Evolutionary conservation across 2,329 filamentous ascomycete species (phyloP).

Genomic region (Lachnellula cervina): DNA sequence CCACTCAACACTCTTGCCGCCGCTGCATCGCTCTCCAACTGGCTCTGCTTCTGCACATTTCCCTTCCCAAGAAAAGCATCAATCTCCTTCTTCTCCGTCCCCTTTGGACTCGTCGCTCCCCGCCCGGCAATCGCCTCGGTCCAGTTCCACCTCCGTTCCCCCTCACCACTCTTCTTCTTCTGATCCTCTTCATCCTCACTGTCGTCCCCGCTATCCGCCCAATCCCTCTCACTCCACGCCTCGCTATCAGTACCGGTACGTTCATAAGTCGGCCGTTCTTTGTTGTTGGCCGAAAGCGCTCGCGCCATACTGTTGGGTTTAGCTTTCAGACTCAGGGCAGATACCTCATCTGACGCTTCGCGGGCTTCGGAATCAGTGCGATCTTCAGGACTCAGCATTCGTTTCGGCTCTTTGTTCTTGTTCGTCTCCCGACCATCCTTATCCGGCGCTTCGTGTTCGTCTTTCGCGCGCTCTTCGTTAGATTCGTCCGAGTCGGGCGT

Average conservation of each 20-base stretch:
- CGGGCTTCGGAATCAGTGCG: slow-evolving; percentile 43
- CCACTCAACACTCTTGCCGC: slow-evolving; percentile 2
- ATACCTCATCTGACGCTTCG: slow-evolving; percentile 38
- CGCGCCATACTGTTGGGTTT: slow-evolving; percentile 17
- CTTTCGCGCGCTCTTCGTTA: slow-evolving; percentile 64
- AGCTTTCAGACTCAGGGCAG: slow-evolving; percentile 22
- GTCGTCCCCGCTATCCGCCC: slow-evolving; percentile 49
- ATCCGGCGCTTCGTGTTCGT: slow-evolving; percentile 50
- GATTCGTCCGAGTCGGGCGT: slow-evolving; percentile 64
- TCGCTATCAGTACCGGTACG: slow-evolving; percentile 3
- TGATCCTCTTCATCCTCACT: slow-evolving; percentile 39
- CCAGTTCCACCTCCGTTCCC: slow-evolving; percentile 42
- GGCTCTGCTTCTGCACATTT: not conserved
- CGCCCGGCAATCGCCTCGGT: slow-evolving; percentile 51
- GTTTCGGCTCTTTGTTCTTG: slow-evolving; percentile 5
- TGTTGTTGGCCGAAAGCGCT: slow-evolving; percentile 3
- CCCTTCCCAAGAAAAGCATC: slow-evolving; percentile 21
- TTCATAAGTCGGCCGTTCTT: not conserved
- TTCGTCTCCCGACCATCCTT: slow-evolving; percentile 63
- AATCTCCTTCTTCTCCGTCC: slow-evolving; percentile 21
- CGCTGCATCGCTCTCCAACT: slow-evolving; percentile 3
- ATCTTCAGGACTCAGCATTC: slow-evolving; percentile 32
- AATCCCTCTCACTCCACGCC: slow-evolving; percentile 61
- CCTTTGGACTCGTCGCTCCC: slow-evolving; percentile 21
- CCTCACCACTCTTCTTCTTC: slow-evolving; percentile 22